Evolutionary conservation across 495 filamentous ascomycete genomes (phyloP), one percentile per base, ranked within the genome.

Genomic region (Annulohypoxylon maeteangense): DNA sequence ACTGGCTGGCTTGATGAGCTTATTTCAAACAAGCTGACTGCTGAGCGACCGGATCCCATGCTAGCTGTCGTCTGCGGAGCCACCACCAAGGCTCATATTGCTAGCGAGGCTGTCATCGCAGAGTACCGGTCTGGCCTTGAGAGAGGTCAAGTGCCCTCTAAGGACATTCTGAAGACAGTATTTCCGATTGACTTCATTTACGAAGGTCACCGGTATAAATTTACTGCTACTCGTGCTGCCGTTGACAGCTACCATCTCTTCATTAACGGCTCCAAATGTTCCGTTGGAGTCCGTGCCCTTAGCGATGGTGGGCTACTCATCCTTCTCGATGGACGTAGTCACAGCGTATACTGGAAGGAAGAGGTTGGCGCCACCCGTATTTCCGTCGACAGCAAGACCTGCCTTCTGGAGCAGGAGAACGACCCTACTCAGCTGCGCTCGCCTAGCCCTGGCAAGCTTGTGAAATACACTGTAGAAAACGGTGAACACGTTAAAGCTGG

Each of bases 341-440:
- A 99, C 88, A 99, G 95, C 79, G 89, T 98, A 44, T 99, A 99
- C 89, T 98, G 96, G 96, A 97, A 97, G 78, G 95, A 99, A 78
- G 95, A 99, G 81, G 92, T 94, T 40, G 93, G 92, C 60, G 95
- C 96, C 12, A 98, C 95, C 48, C 93, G 95, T 77, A 82, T 99
- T 65, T 97, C 94, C 36, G 94, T 99, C 12, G 96, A 99, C 75
- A 91, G 93, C 82, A 99, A 98, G 87, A 98, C 95, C 16, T 98
- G 95, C 78, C 83, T 99, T 67, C 88, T 99, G 20, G 95, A 99
- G 85, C 95, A 98, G 79, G 95, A 99, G 87, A 99, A 98, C 79
- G 95, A 99, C 78, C 95, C 95, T 8, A 99, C 95, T 7, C 95
- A 99, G 79, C 89, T 99, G 29, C 92, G 95, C 47, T 92, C 94